Base-by-base conservation (phyloP, 495 filamentous ascomycete genomes). In the Aspergillus egyptiacus region DNA sequence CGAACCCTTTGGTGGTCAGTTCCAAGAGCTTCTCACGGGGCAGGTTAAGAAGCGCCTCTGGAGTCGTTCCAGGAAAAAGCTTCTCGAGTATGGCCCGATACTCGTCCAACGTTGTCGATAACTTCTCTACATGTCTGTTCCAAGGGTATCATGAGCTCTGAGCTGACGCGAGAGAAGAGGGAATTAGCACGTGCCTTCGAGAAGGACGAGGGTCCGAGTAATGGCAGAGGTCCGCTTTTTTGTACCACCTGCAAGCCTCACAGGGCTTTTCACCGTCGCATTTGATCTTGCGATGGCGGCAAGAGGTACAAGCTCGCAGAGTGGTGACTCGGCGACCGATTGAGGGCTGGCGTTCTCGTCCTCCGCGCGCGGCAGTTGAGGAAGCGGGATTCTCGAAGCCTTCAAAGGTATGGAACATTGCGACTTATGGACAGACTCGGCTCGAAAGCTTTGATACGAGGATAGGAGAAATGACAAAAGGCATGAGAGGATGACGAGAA, bases 1-100 rank as follows among this genome's bases (percentile, higher is more conserved):
- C 34, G 34, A 28, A 32, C 2, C 33, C 38, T 34, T 53, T 58
- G 23, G 34, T 45, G 19, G 56, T 61, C 15, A 79, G 55, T 46
- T 76, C 69, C 20, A 80, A 56, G 20, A 80, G 65, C 44, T 73
- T 74, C 50, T 79, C 73, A 13, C 75, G 62, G 0, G 74, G 56
- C 39, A 80, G 42, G 39, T 70, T 64, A 8, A 63, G 48, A 5
- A 80, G 51, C 9, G 65, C 57, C 9, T 75, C 70, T 0, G 69
- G 68, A 5, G 62, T 31, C 11, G 61, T 33, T 24, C 59, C 55
- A 8, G 70, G 70, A 46, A 73, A 72, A 7, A 73, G 48, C 36
- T 59, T 70, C 17, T 64, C 58, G 6, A 73, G 52, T 5, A 71
- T 58, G 23, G 50, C 49, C 2, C 67, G 60, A 41, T 71, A 73